Evolutionary conservation across 805 yeast genomes (phyloP).

Genomic region (Sugiyamaella boreocaroliniensis): DNA sequence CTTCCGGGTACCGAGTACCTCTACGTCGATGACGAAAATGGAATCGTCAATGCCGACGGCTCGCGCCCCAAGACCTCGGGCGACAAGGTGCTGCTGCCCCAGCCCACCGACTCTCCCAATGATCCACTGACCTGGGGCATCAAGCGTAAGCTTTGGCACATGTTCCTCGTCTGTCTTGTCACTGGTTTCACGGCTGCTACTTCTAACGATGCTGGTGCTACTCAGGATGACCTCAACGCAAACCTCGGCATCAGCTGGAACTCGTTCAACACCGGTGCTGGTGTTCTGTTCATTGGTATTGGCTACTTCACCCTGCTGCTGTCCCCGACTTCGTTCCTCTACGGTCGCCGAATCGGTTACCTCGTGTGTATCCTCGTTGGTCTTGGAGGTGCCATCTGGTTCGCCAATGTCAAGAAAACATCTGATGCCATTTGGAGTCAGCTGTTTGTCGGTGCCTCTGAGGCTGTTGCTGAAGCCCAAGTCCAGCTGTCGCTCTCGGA

Average conservation of each 20-base stretch:
- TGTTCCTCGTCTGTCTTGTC: conserved; percentile 36
- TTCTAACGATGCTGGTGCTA: conserved; percentile 67
- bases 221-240: conserved; percentile 59
- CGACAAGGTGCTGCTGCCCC: conserved; percentile 51
- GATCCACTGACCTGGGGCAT: conserved; percentile 62
- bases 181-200: conserved; percentile 47
- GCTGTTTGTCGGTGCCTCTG: conserved; percentile 73
- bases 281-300: conserved; percentile 64
- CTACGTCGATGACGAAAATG: conserved; percentile 12
- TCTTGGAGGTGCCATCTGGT: conserved; percentile 63
- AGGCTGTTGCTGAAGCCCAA: conserved; percentile 75
- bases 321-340: conserved; percentile 63
- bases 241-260: conserved; percentile 58
- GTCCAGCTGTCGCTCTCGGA: conserved; percentile 60
- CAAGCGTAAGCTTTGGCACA: conserved; percentile 41
- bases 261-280: conserved; percentile 74
- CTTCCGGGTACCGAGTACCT: conserved; percentile 23
- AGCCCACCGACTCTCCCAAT: conserved; percentile 60
- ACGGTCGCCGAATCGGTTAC: conserved; percentile 61
- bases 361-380: conserved; percentile 56
- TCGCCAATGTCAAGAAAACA: conserved; percentile 47
- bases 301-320: conserved; percentile 57
- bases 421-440: conserved; percentile 71
- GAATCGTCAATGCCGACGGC: conserved; percentile 3
- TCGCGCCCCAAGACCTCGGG: conserved; percentile 22